Conservation (phyloP, 2,329 filamentous ascomycete genomes). For the Raffaelea arxii region DNA sequence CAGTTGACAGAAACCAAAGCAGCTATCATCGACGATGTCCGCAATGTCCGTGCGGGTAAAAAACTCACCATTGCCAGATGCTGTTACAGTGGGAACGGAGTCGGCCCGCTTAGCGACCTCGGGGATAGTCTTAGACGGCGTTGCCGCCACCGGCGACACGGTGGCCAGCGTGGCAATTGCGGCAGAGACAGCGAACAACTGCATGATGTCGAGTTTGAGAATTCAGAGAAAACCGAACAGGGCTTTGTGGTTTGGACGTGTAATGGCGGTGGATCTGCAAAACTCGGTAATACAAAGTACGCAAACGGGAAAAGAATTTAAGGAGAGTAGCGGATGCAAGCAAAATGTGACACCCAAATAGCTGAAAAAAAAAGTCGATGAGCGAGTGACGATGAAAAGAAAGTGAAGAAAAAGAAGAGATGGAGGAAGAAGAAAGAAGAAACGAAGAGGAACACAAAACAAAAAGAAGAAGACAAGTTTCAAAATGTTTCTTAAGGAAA, state of each 20-base stretch:
- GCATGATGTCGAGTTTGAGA: slow-evolving; percentile 30
- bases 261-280: background rate
- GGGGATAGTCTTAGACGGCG: slow-evolving; percentile 39
- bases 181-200: slow-evolving; percentile 34
- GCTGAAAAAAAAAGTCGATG: background rate
- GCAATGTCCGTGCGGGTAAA: background rate
- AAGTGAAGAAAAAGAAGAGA: background rate
- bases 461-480: slow-evolving; percentile 2
- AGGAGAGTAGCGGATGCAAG: background rate
- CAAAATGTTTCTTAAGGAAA: background rate
- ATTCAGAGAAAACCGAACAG: background rate
- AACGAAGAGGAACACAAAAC: background rate
- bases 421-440: background rate
- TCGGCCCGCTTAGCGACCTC: slow-evolving; percentile 39
- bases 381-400: slow-evolving; percentile 7
- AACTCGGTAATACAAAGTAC: background rate
- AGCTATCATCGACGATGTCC: too few species aligned
- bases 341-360: background rate
- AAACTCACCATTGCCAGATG: slow-evolving; percentile 46
- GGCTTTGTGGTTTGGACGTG: background rate
- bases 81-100: slow-evolving; percentile 38
- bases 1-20: too few species aligned
- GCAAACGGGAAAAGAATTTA: background rate
- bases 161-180: slow-evolving; percentile 38
- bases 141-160: slow-evolving; percentile 29